Base-by-base conservation (phyloP, 1,284 basidiomycete species). In the Pseudozyma hubeiensis region DNA sequence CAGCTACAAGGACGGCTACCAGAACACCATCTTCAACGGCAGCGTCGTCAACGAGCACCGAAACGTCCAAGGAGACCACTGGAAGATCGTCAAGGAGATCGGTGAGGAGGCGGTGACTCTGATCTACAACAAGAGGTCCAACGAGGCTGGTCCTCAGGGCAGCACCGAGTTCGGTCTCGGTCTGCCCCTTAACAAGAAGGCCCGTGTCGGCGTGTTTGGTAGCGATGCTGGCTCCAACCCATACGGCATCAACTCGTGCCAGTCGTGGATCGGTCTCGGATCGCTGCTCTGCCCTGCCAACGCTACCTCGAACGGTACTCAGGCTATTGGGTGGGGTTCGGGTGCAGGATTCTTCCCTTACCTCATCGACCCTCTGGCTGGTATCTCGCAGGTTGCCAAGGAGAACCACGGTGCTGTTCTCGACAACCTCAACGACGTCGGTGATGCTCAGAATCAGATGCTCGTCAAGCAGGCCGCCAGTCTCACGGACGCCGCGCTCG, bases 321-420 rank as follows among this genome's bases (percentile, higher is more conserved):
- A 59, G 54, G 57, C 47, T n/a, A 52, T 64, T 11, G 60, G 64
- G 8, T 63, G 56, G 55, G 67, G 68, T 16, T 71, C 62, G 7
- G 67, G 67, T 17, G 67, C 57, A n/a, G 67, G 67, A 5, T 70
- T 64, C 58, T 70, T 70, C 54, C 66, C 75, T 5, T 79, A 80
- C 64, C 74, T 81, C 46, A 77, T 80, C 47, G 61, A 51, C n/a
- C 79, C 77, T 30, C 70, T 79, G 41, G 49, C 65, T 8, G 73
- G 64, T 14, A 63, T 77, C 55, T 63, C 46, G 13, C 41, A 61
- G 17, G 61, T 64, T 31, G 55, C 53, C 14, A 43, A 72, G 17
- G 63, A 65, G 4, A 52, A 60, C 46, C 49, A 14, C 13, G 39
- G 61, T 54, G 45, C 67, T 39, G 46, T 81, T 8, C 50, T 75